Evolutionary conservation across 192 early-diverging fungal genomes (phyloP).

Genomic region (Backusella westeae): DNA sequence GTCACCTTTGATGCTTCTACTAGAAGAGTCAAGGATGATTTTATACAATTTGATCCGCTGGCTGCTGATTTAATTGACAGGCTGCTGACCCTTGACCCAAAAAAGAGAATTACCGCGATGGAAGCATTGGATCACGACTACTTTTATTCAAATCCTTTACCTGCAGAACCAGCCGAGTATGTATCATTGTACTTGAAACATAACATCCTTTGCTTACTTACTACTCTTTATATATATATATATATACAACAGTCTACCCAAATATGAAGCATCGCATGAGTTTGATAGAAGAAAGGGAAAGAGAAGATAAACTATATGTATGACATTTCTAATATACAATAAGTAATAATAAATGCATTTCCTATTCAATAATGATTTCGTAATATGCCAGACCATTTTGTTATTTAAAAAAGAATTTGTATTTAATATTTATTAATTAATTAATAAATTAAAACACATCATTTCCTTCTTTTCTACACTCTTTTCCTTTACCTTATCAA

Average conservation of each 20-base stretch:
- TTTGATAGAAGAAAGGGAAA: slow-evolving; percentile 56
- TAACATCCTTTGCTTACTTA: neutral
- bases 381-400: neutral
- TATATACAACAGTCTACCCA: slow-evolving; percentile 47
- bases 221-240: neutral
- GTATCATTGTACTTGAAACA: slow-evolving; percentile 2
- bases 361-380: neutral
- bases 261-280: slow-evolving; percentile 79
- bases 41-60: slow-evolving; percentile 51
- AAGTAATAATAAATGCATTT: neutral
- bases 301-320: neutral
- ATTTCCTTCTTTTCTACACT: neutral
- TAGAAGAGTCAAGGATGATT: slow-evolving; percentile 62
- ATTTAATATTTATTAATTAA: neutral
- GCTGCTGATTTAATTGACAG: slow-evolving; percentile 76
- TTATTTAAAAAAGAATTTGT: neutral
- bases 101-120: slow-evolving; percentile 66
- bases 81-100: slow-evolving; percentile 77
- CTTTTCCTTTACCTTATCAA: neutral
- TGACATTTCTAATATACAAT: too few species aligned
- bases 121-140: slow-evolving; percentile 80
- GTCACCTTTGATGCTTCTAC: slow-evolving; percentile 50
- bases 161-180: slow-evolving; percentile 66
- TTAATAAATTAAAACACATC: neutral
- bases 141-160: slow-evolving; percentile 72